Evolutionary conservation across 345 rosid genomes (phyloP), one percentile per base, ranked within the genome.

Genomic region (Erodium maritimum): DNA sequence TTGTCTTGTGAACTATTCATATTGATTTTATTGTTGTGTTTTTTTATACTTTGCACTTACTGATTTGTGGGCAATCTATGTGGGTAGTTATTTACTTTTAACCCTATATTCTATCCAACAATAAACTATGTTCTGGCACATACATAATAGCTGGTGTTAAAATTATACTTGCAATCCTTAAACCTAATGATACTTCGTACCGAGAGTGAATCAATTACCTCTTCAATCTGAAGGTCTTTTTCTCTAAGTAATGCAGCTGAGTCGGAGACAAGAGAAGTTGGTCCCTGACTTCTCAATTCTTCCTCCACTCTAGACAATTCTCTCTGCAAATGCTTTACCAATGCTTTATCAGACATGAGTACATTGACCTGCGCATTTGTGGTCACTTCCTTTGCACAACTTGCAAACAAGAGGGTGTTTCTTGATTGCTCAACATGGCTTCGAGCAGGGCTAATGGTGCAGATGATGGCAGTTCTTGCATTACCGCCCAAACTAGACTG

Each of bases 401-500:
- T 84, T 52, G 99, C 99, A 61, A 93, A 93, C 70, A 93, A 64
- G 66, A 93, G 86, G 19, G 94, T 89, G 63, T 93, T 93, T 66
- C 96, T 83, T 57, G 99, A 83, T 66, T 93, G 96, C 69, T 93
- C 99, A 52, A 87, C 94, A 65, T 93, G 95, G 69, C 62, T 77
- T 75, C 94, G 77, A 42, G 95, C 99, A 52, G 96, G 96, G 79
- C 95, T 93, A 80, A 86, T 64, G 48, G 96, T 93, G 68, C 96
- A 89, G 59, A 93, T 85, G 69, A 93, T 79, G 58, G 96, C 83
- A 68, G 95, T 89, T 80, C 86, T 83, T 56, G 96, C 91, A 71
- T 89, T 86, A 62, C 99, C 96, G 64, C 89, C 87, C 54, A 93
- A 66, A 17, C 95, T 81, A 21, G 94, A 76, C 71, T 93, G 96